Base-by-base conservation (phyloP, 2,329 filamentous ascomycete genomes). In the Dissoconium aciculare region DNA sequence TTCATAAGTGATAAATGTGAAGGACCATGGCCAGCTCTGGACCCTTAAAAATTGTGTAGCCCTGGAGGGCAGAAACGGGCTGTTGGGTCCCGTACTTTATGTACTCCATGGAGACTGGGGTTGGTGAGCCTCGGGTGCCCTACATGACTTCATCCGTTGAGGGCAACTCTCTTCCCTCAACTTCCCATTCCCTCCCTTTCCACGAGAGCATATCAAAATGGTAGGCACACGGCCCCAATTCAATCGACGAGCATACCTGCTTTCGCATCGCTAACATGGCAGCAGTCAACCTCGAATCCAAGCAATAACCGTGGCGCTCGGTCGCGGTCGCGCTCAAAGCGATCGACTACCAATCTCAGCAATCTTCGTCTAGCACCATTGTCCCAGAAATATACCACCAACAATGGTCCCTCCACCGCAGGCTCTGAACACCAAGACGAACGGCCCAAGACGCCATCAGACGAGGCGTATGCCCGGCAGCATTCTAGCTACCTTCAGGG, bases 341-440 rank as follows among this genome's bases (percentile, higher is more conserved):
- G 70, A 34, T 73, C 69, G 29, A 67, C 69, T 43, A 67, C 67
- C 28, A 70, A 70, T 38, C 60, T 75, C 31, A 56, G 66, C 42
- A 63, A 71, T 44, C 60, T 74, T 37, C 71, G 70, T 26, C 60
- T 74, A n/a, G 67, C 69, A 43, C 71, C 70, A 23, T 58, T 75
- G 33, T 52, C 51, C 14, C 67, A 63, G 32, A 57, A 60, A 39
- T 54, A 60, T 36, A 51, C 56, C 17, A 43, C 53, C 16, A 38
- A 30, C 43, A 21, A 42, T n/a, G 19, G 19, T n/a, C 19, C 19
- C n/a, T 23, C 19, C 19, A n/a, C 8, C 8, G 19, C 8, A 8
- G 19, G 8, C n/a, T 23, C 46, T 15, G 44, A 45, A 32, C 45
- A 51, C 34, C 52, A 52, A 36, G 41, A 58, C 40, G 44, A 55